phyloP scores from a whole-genome alignment of 1,284 basidiomycete species.

The Apiotrichum mycotoxinovorans region DNA sequence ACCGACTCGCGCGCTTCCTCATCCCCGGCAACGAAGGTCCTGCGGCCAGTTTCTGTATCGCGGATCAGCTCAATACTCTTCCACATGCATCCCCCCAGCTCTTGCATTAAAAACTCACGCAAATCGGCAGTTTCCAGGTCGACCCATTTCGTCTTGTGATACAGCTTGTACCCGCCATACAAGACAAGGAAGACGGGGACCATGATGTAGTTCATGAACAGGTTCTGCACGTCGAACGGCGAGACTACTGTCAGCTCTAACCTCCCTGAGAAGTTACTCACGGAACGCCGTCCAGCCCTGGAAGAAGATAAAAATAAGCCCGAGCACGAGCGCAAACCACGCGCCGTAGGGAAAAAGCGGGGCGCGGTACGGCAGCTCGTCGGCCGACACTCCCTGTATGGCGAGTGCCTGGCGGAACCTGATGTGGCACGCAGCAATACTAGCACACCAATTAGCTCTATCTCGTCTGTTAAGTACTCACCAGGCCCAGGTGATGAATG shows the following conservation, averaged over 20 bases:
- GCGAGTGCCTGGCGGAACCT: conserved; percentile 51
- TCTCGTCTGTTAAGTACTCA: too few relatives aligned
- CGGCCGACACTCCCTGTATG: conserved; percentile 37
- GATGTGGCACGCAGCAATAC: conserved; percentile 22
- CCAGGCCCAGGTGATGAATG: conserved; percentile 10
- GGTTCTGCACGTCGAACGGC: conserved; percentile 7
- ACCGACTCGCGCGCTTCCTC: too few relatives aligned
- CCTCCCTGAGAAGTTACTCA: not conserved
- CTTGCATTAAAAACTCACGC: not conserved
- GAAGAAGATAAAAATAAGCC: conserved; percentile 9
- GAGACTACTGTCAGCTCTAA: not conserved
- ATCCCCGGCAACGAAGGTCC: too few relatives aligned
- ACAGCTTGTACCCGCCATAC: conserved; percentile 4
- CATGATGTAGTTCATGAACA: conserved; percentile 10
- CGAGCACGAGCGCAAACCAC: conserved; percentile 7
- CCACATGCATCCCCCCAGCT: too few relatives aligned
- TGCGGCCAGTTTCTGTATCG: too few relatives aligned
- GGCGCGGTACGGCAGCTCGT: conserved; percentile 50
- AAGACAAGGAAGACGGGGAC: conserved; percentile 12
- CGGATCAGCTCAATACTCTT: too few relatives aligned
- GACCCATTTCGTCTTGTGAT: conserved; percentile 6
- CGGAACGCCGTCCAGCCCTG: conserved; percentile 3
- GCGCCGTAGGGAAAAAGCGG: conserved; percentile 9
- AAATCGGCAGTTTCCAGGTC: conserved; percentile 2
- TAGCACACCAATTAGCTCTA: conserved; percentile 3